Base-by-base conservation (phyloP, 164 flowering plant genomes). In the grape (Vitis vinifera) region DNA sequence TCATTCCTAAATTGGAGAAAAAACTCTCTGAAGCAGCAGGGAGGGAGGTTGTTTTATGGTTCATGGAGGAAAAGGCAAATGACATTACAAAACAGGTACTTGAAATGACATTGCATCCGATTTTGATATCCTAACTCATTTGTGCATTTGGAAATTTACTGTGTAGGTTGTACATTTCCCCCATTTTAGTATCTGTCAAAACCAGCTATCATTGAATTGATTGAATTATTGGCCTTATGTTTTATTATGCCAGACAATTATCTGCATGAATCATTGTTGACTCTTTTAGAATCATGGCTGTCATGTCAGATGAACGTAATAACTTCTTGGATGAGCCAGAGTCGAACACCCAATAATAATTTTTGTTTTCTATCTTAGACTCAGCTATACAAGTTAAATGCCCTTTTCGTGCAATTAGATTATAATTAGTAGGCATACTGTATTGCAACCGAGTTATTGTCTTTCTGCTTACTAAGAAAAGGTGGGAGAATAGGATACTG, bases 1-100 rank as follows among this genome's bases (percentile, higher is more conserved):
- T 84, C 49, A 86, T 88, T 37, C 96, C 98, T 14, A 84, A 81
- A 63, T 83, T 94, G 86, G 94, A 94, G 89, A 85, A 81, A 66
- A 94, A 94, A 81, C 79, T 94, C 5, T 81, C 92, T 30, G 96
- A 90, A 75, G 94, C 94, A 44, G 93, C 96, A 1, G 98, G 92
- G 47, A 80, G 86, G 77, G 97, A 91, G 55, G 92, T 94, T 30
- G 90, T 91, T 7, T 23, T 94, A 11, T 94, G 97, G 98, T 87
- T 94, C 67, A 94, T 94, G 97, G 97, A 94, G 78, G 98, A 94
- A 74, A 83, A 89, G 75, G 63, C 78, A 17, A 68, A 89, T 73
- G 97, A 92, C 71, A 87, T 92, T 23, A 84, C 86, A 15, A 92
- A 94, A 71, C 97, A 92, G 98, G 97, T 89, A 80, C 11, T 16